Evolutionary conservation across 2,329 filamentous ascomycete genomes (phyloP), one percentile per base, ranked within the genome.

Genomic region (Claviceps humidiphila): DNA sequence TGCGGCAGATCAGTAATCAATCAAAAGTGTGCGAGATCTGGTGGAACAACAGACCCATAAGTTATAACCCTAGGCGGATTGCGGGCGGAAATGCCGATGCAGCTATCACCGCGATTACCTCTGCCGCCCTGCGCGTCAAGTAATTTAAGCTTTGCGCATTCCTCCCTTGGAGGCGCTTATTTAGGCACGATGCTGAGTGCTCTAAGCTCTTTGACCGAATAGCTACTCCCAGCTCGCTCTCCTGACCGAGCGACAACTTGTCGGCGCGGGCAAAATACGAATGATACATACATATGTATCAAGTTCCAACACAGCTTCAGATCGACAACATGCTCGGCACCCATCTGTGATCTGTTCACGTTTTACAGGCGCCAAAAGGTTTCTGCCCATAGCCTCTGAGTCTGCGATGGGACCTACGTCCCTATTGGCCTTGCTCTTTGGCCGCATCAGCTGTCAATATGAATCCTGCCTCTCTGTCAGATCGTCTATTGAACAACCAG

Each of bases 31-130:
- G 41, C 52, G 49, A 54, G 49, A 51, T 51, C 49, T 54, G 47
- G 53, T 54, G 53, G 42, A 52, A 54, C 53, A 42, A 13, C 46
- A 24, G 30, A 37, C 20, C 39, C 9, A 34, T 47, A 5, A 16
- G 24, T 24, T 24, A 24, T 24, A 24, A 24, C 13, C 39, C n/a
- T 42, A 47, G 16, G 42, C 38, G 20, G 37, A 20, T 30, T 39
- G 24, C 16, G 30, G 30, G 30, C 30, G 30, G 30, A 34, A 34
- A 34, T 26, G 39, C 39, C 38, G 39, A 17, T 24, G 38, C 39
- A 50, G 13, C 17, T 48, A 34, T 24, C 37, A 24, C 17, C 37
- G 42, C 30, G 5, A 17, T n/a, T 22, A 22, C 20, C 20, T 22
- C 20, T n/a, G n/a, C n/a, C n/a, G n/a, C n/a, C n/a, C n/a, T 22